Evolutionary conservation across 495 filamentous ascomycete genomes (phyloP).

Genomic region (Ascodesmis nigricans): DNA sequence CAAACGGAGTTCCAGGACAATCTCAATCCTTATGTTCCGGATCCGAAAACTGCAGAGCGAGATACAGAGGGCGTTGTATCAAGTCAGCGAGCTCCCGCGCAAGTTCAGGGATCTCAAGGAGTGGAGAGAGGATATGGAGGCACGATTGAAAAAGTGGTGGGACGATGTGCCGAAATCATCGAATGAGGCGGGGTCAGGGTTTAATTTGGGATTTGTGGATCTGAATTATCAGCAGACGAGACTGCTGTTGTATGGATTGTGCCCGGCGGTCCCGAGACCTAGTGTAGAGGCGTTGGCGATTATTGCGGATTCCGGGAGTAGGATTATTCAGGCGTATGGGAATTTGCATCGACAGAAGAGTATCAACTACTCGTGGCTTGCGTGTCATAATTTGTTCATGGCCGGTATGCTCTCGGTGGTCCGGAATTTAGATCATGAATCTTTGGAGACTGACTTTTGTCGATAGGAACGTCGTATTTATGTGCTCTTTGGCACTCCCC

Average conservation of each 20-base stretch:
- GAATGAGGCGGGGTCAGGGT: conserved; percentile 24
- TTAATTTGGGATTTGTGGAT: conserved; percentile 28
- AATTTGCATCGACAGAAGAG: conserved; percentile 30
- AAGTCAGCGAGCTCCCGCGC: conserved; percentile 23
- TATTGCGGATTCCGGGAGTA: conserved; percentile 30
- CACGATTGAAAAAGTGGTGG: conserved; percentile 23
- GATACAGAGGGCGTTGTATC: conserved; percentile 26
- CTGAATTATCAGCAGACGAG: conserved; percentile 32
- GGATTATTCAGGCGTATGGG: conserved; percentile 31
- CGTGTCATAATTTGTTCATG: conserved; percentile 32
- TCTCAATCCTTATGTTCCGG: conserved; percentile 29
- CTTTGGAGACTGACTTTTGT: too few species aligned
- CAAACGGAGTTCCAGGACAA: conserved; percentile 19
- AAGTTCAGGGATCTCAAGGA: conserved; percentile 23
- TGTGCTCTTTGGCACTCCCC: conserved; percentile 26
- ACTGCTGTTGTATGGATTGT: conserved; percentile 31
- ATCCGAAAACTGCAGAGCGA: conserved; percentile 28
- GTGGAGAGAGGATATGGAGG: conserved; percentile 30
- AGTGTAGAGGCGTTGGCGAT: conserved; percentile 26
- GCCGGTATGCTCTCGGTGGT: conserved; percentile 24
- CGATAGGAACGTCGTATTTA: conserved; percentile 26
- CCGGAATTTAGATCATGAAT: too few species aligned
- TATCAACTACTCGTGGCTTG: conserved; percentile 35
- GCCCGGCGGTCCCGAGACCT: conserved; percentile 28
- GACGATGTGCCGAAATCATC: conserved; percentile 11